Evolutionary conservation across 495 filamentous ascomycete genomes (phyloP).

Genomic region (Choiromyces venosus): DNA sequence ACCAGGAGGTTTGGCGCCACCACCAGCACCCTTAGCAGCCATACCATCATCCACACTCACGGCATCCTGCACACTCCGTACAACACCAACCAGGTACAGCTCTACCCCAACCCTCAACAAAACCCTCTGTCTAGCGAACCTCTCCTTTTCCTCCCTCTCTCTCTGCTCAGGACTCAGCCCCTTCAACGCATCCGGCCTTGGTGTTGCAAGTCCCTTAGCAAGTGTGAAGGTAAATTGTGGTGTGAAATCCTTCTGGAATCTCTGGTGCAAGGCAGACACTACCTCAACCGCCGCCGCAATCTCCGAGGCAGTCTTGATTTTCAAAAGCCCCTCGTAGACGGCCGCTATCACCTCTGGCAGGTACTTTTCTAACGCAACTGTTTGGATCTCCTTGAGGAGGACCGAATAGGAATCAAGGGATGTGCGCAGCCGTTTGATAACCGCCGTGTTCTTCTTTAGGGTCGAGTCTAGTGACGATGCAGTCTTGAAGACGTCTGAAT

Average conservation of each 20-base stretch:
- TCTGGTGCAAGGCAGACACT: conserved; percentile 88
- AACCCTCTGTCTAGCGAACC: conserved; percentile 75
- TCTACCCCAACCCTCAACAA: conserved; percentile 88
- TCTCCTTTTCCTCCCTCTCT: conserved; percentile 94
- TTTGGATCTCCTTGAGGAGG: conserved; percentile 86
- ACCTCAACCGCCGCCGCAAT: conserved; percentile 89
- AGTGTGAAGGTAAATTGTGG: conserved; percentile 87
- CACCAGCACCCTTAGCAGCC: conserved; percentile 56
- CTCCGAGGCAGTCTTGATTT: conserved; percentile 81
- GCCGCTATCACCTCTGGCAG: conserved; percentile 97
- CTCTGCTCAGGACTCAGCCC: conserved; percentile 68
- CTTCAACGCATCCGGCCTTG: conserved; percentile 81
- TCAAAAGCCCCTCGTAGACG: conserved; percentile 90
- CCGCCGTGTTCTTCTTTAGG: conserved; percentile 97
- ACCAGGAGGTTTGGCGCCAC: conserved; percentile 47
- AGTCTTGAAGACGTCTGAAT: conserved; percentile 71
- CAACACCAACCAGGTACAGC: conserved; percentile 85
- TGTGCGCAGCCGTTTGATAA: conserved; percentile 93
- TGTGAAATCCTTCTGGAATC: conserved; percentile 88
- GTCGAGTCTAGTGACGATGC: conserved; percentile 84
- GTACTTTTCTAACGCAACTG: conserved; percentile 92
- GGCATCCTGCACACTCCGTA: conserved; percentile 85
- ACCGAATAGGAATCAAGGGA: conserved; percentile 73
- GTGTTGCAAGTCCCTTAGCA: conserved; percentile 84
- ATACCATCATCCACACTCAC: conserved; percentile 69